Evolutionary conservation across 441 rosid genomes (phyloP), one percentile per base, ranked within the genome.

Genomic region (Rhodomyrtus psidioides): DNA sequence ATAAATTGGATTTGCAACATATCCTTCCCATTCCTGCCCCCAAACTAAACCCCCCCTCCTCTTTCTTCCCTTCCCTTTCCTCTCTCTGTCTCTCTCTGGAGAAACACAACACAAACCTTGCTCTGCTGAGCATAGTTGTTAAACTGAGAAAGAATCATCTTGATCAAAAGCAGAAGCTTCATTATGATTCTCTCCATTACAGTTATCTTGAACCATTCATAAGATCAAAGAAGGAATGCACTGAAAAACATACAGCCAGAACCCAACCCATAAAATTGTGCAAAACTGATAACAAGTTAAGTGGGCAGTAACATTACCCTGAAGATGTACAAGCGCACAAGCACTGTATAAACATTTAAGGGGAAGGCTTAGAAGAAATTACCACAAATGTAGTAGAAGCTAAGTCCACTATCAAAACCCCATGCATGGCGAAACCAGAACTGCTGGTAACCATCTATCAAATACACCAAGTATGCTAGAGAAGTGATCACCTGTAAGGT

Each of bases 331-430:
- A 46, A 46, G 53, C 44, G 55, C 81, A 84, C 24, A 79, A 85
- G 54, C 28, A 76, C 28, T 55, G 27, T 59, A 57, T 86, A 84
- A 44, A 86, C 12, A 26, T 79, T 86, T 27, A 86, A 58, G 79
- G 83, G 54, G 6, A 53, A 84, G 86, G 84, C 85, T 89, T 76
- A 86, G 53, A 88, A 90, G 65, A 87, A 84, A 88, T 92, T 94
- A 98, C 99, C 99, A 90, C 98, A 96, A 90, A 98, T 92, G 91
- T 98, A 98, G 88, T 96, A 98, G 94, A 98, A 95, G 84, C 98
- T 95, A 88, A 94, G 92, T 88, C 89, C 96, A 88, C 90, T 93
- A 58, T 98, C 99, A 89, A 95, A 96, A 74, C 98, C 96, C 99
- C 99, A 98, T 5, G 98, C 92, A 88, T 89, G 92, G 83, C 98